These are phyloP conservation scores for Coniochaeta sp. DNA, from an alignment of 2,329 filamentous ascomycete genomes.

Conservation along the genomic window DNA sequence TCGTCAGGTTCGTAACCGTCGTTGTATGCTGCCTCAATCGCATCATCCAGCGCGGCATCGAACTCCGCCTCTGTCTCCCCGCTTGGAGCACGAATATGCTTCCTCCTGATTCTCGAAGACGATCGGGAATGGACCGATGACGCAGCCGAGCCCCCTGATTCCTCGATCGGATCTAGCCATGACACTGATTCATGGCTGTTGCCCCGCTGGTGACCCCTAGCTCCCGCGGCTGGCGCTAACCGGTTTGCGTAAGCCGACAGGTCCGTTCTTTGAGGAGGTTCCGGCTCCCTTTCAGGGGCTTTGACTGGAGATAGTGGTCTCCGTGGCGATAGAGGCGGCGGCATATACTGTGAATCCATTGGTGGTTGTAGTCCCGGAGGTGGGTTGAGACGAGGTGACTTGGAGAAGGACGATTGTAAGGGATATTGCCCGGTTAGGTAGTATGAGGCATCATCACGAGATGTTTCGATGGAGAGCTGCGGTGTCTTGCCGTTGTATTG, in stretches of 20 bases:
- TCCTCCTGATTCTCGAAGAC: conserved; percentile 63
- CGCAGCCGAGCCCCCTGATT: conserved; percentile 72
- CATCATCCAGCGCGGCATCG: conserved; percentile 87
- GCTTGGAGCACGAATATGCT: conserved; percentile 61
- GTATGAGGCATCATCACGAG: conserved; percentile 18
- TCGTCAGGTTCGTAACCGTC: conserved; percentile 69
- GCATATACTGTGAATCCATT: conserved; percentile 55
- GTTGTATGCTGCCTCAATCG: conserved; percentile 92
- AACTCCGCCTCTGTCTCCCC: conserved; percentile 82
- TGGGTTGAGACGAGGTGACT: conserved; percentile 28
- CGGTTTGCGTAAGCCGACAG: conserved; percentile 12
- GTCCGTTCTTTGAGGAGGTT: conserved; percentile 7
- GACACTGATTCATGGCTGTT: conserved; percentile 77
- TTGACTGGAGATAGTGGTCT: conserved; percentile 42
- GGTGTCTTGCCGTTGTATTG: conserved; percentile 13
- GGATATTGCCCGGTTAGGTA: conserved; percentile 25
- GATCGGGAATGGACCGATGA: conserved; percentile 77
- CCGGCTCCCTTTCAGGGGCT: conserved; percentile 22
- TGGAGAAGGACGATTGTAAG: conserved; percentile 48
- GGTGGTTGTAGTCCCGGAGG: conserved; percentile 37
- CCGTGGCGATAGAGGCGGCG: conserved; percentile 63
- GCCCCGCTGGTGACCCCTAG: conserved; percentile 41
- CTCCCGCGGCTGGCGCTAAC: conserved; percentile 7
- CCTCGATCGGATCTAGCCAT: conserved; percentile 91
- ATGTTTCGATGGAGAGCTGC: conserved; percentile 13